Conservation (phyloP, 2,329 filamentous ascomycete species). For the Colletotrichum kahawae region DNA sequence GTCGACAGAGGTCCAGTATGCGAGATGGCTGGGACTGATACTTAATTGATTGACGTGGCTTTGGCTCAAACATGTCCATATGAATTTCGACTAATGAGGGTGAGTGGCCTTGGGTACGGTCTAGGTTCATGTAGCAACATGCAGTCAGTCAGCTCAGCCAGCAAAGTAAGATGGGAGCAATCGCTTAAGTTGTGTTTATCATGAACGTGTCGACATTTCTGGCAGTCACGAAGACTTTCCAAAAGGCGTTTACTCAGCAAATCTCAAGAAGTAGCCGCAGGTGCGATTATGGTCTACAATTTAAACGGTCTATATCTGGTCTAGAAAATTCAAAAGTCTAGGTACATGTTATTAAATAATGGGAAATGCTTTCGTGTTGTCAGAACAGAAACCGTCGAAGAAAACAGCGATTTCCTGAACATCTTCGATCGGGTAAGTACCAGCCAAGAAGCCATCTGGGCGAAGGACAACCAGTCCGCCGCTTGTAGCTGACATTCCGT, state of each 20-base stretch:
- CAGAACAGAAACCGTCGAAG: background rate
- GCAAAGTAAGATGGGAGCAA: fast-evolving
- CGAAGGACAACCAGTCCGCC: background rate
- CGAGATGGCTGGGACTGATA: background rate
- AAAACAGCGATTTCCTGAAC: background rate
- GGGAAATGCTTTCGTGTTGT: background rate
- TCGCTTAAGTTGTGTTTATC: too few species aligned
- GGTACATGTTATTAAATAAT: background rate
- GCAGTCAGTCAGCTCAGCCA: background rate
- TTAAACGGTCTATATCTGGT: background rate
- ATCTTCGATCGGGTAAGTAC: background rate
- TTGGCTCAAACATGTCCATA: too few species aligned
- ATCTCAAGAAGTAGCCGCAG: fast-evolving
- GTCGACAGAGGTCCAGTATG: background rate
- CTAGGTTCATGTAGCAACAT: too few species aligned
- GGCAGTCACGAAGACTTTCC: fast-evolving
- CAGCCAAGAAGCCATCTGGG: background rate
- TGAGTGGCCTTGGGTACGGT: too few species aligned
- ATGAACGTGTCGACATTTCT: background rate
- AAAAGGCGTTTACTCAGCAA: fast-evolving
- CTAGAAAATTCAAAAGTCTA: background rate
- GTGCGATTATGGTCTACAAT: background rate
- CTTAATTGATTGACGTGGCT: background rate
- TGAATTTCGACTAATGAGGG: too few species aligned
- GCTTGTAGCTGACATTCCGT: background rate